phyloP scores from a whole-genome alignment of 371 early-diverging fungal species.

The Lichtheimia ornata region DNA sequence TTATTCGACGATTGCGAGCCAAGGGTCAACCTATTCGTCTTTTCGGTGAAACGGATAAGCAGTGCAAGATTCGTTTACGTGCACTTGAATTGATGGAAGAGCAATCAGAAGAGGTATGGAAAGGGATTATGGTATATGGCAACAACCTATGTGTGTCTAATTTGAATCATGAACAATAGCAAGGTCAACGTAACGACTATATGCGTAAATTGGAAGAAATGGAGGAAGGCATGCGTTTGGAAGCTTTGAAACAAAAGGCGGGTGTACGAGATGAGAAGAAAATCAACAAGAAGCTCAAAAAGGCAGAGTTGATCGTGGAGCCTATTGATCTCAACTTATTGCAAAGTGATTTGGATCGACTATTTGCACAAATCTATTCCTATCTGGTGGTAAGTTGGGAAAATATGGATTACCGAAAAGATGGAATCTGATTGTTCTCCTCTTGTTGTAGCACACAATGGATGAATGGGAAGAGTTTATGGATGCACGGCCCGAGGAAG shows the following conservation, averaged over 20 bases:
- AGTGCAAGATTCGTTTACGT: constrained; percentile 83
- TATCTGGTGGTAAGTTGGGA: constrained; percentile 67
- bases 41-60: constrained; percentile 88
- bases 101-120: constrained; percentile 50
- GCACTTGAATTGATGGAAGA: constrained; percentile 87
- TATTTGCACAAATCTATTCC: constrained; percentile 75
- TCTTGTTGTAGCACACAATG: constrained; percentile 58
- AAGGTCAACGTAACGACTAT: constrained; percentile 91
- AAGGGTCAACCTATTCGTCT: constrained; percentile 91
- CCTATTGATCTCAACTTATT: constrained; percentile 62
- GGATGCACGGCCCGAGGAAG: constrained; percentile 77
- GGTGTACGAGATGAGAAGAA: constrained; percentile 40
- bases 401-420: neutral
- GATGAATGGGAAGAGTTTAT: constrained; percentile 89
- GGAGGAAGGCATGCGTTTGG: constrained; percentile 81
- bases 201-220: constrained; percentile 81
- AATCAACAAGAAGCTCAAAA: constrained; percentile 41
- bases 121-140: neutral
- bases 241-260: constrained; percentile 65
- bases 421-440: neutral
- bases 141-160: neutral
- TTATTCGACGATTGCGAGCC: constrained; percentile 81
- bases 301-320: constrained; percentile 35
- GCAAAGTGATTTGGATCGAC: constrained; percentile 74
- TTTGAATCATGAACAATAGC: constrained; percentile 4